phyloP scores from a whole-genome alignment of 306 rosid species.

The Dryas drummondii region DNA sequence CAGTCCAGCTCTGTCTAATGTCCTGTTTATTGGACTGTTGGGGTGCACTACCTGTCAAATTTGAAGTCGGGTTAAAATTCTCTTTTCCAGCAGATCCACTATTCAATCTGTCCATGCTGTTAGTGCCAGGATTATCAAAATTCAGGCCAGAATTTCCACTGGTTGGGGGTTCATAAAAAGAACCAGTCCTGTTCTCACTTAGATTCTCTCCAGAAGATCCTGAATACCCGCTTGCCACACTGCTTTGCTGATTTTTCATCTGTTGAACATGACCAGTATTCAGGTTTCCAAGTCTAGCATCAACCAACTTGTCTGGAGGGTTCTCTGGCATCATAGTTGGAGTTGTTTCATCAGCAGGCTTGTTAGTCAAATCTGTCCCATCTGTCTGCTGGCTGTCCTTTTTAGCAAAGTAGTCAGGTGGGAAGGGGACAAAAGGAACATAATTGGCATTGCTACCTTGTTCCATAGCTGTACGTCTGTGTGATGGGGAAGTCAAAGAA shows the following conservation, averaged over 20 bases:
- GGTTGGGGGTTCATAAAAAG: conserved; percentile 27
- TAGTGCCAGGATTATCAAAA: conserved; percentile 21
- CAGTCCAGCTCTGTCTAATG: conserved; percentile 53
- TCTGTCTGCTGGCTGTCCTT: conserved; percentile 49
- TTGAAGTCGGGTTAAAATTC: conserved; percentile 23
- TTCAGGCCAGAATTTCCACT: conserved; percentile 32
- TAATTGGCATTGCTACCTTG: conserved; percentile 60
- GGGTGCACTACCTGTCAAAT: conserved; percentile 33
- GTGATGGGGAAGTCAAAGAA: conserved; percentile 79
- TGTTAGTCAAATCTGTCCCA: conserved; percentile 30
- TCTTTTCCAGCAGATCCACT: conserved; percentile 16
- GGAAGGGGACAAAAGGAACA: conserved; percentile 94
- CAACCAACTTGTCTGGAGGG: conserved; percentile 30
- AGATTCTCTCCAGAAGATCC: conserved; percentile 30
- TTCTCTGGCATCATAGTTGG: conserved; percentile 34
- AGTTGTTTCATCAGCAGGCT: conserved; percentile 31
- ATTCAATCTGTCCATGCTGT: conserved; percentile 13
- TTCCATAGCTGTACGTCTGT: conserved; percentile 67
- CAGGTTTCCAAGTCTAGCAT: conserved; percentile 20
- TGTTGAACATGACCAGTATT: conserved; percentile 17
- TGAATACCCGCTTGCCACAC: conserved; percentile 26
- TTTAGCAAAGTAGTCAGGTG: conserved; percentile 82
- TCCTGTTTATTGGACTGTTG: conserved; percentile 39
- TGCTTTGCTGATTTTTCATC: conserved; percentile 25
- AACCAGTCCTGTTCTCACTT: conserved; percentile 24